Percentiles rank a stretch among this genome's conserved stretches.
These are phyloP conservation scores for Linderina pennispora DNA, from an alignment of 192 early-diverging fungal genomes.

Conservation along the genomic window DNA sequence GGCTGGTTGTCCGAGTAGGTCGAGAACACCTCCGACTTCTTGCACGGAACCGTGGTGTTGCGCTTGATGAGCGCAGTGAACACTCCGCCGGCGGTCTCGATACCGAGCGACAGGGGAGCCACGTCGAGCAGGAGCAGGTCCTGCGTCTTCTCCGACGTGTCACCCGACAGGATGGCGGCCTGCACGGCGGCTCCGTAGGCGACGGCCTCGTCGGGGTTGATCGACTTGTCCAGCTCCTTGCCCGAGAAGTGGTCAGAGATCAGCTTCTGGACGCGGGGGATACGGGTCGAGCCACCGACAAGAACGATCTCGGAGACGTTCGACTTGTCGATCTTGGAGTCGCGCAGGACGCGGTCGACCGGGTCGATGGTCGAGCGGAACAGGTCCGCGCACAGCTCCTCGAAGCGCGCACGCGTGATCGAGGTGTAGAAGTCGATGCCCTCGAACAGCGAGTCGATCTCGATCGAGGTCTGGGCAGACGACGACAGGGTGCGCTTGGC, in stretches of 20 bases:
- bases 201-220: constrained; percentile 99
- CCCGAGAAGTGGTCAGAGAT: constrained; percentile 98
- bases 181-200: constrained; percentile 99
- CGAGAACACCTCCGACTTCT: constrained; percentile 98
- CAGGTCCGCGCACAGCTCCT: constrained; percentile 96
- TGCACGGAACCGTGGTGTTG: constrained; percentile 96
- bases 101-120: constrained; percentile 94
- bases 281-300: constrained; percentile 98
- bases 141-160: constrained; percentile 93
- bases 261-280: constrained; percentile 98
- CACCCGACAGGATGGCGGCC: constrained; percentile 94
- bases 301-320: constrained; percentile 91
- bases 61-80: constrained; percentile 97
- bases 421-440: constrained; percentile 98
- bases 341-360: constrained; percentile 93
- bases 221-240: constrained; percentile 98
- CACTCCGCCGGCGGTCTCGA: constrained; percentile 98
- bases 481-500: constrained; percentile 96
- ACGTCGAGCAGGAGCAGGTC: constrained; percentile 94
- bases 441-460: constrained; percentile 96
- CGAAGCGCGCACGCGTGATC: constrained; percentile 97
- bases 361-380: constrained; percentile 94
- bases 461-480: constrained; percentile 88
- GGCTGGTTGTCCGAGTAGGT: constrained; percentile 99
- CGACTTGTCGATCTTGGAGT: constrained; percentile 94